phyloP scores from a whole-genome alignment of 768 basidiomycete species.

The Leucocoprinus sp. region DNA sequence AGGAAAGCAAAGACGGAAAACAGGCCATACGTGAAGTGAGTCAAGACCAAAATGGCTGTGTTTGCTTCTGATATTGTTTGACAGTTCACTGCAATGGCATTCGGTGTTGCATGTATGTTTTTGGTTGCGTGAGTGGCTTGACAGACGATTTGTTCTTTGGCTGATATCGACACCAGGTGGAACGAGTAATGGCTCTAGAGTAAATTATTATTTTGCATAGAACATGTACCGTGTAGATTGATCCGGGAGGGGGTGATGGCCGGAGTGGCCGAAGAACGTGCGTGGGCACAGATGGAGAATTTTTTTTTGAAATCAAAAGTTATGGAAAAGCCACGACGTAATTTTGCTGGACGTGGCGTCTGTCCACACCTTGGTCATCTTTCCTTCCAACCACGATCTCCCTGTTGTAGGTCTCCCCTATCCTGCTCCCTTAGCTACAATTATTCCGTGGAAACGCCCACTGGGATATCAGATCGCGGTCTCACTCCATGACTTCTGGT shows the following conservation, averaged over 20 bases:
- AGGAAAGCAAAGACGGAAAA: conserved; percentile 79
- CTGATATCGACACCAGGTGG: conserved; percentile 9
- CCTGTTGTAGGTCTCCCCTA: no score
- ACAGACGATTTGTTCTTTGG: neutral
- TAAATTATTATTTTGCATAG: neutral
- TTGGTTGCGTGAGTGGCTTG: conserved; percentile 69
- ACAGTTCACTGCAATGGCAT: conserved; percentile 86
- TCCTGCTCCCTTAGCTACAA: no score
- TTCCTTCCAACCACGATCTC: neutral
- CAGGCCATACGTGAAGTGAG: conserved; percentile 88
- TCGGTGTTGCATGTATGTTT: conserved; percentile 90
- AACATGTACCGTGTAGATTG: no score
- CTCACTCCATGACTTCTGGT: conserved; percentile 18
- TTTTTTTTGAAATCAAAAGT: conserved; percentile 17
- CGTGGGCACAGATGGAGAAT: conserved; percentile 28
- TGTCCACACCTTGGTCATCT: conserved; percentile 9
- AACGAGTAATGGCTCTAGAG: conserved; percentile 11
- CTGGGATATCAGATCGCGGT: conserved; percentile 14
- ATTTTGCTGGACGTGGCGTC: conserved; percentile 19
- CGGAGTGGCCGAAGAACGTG: conserved; percentile 42
- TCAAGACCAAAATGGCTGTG: conserved; percentile 7
- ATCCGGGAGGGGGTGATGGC: conserved; percentile 11
- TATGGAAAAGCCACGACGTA: conserved; percentile 19
- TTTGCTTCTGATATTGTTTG: conserved; percentile 11
- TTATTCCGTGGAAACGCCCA: neutral